Evolutionary conservation across 73 alveolate species (phyloP), one percentile per base, ranked within the genome.

Genomic region (Tetrahymena malaccensis): DNA sequence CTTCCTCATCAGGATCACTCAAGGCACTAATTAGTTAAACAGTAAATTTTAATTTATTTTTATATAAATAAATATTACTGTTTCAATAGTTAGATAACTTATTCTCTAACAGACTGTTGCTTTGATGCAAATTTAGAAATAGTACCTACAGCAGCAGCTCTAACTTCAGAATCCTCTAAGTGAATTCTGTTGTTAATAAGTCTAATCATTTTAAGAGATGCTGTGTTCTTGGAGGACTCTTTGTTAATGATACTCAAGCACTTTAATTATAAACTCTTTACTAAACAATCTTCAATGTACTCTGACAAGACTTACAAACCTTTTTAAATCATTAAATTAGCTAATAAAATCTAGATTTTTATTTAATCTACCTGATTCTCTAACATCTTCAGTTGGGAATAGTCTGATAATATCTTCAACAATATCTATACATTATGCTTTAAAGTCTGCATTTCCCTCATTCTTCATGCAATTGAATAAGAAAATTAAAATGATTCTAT

Each of bases 71-170:
- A n/a, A n/a, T n/a, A n/a, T 93, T 70, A 93, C 97, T 37, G 95
- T 89, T 55, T 31, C 33, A 38, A 85, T 37, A 95, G 94, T 9
- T 43, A 35, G 22, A 50, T 34, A n/a, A 95, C 85, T 22, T 89
- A 35, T 12, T 12, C 55, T 43, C 94, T 95, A 55, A 85, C 95
- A 37, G 83, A 33, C 34, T 94, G 93, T 85, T 95, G 93, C 27
- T 95, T 85, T 0, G 35, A 40, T 3, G 84, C 55, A 83, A 95
- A 95, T 43, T 95, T 95, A 85, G 94, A 85, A 37, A 95, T 43
- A 34, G 94, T 94, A 34, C 97, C 97, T 12, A 95, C 97, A 11
- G 97, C 97, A 35, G 97, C 97, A 33, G 97, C 97, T 89, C 97
- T 95, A 5, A 95, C 94, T 56, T 95, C 97, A 34, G 95, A 89